These are phyloP conservation scores for Panaeolus papilionaceus DNA, from an alignment of 768 basidiomycete species.

Conservation along the genomic window DNA sequence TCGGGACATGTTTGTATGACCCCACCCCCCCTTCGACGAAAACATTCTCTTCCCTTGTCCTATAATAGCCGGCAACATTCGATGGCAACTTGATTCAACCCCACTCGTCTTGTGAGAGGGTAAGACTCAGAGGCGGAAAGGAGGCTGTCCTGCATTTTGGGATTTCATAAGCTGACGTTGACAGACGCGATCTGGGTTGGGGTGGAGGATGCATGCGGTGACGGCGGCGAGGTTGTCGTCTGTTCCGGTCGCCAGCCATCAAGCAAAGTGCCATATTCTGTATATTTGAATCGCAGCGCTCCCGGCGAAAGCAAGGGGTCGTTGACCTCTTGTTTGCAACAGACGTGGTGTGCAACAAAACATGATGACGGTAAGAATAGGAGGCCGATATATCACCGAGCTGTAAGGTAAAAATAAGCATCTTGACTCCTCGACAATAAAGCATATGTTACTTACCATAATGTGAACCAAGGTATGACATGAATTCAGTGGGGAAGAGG, in stretches of 20 bases:
- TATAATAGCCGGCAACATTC: constrained; percentile 8
- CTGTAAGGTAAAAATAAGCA: constrained; percentile 1
- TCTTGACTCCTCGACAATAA: not conserved
- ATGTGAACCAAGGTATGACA: not conserved
- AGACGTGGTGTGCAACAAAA: not conserved
- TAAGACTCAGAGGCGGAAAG: not conserved
- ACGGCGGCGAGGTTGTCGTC: not conserved
- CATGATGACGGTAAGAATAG: not conserved
- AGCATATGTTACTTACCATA: not conserved
- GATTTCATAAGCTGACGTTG: constrained; percentile 8
- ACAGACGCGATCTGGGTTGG: not conserved
- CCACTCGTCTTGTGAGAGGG: constrained; percentile 3
- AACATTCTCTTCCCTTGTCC: not conserved
- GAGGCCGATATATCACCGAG: not conserved
- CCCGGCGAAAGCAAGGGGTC: not conserved
- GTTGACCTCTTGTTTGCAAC: too few species aligned
- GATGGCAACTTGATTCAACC: constrained; percentile 12
- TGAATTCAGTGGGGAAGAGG: not conserved
- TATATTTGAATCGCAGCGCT: not conserved
- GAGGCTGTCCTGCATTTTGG: constrained; percentile 11
- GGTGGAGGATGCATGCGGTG: not conserved
- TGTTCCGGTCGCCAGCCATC: not conserved
- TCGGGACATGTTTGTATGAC: not conserved
- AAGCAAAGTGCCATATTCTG: not conserved
- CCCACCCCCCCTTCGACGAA: not conserved